Evolutionary conservation across 75 land plant genomes (phyloP), one percentile per base, ranked within the genome.

Genomic region (Picea glauca): DNA sequence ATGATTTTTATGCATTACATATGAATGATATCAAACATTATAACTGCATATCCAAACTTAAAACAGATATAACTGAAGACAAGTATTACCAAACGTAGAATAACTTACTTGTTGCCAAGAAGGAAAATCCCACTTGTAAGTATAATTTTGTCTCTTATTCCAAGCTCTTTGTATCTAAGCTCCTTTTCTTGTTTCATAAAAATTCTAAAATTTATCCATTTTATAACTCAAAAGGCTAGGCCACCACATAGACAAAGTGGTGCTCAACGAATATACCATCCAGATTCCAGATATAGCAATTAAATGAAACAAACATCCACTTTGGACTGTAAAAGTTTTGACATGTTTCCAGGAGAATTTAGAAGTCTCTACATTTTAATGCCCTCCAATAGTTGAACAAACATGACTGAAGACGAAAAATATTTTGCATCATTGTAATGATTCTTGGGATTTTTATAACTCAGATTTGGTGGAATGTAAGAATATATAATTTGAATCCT

Each of bases 81-180:
- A 77, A 18, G 30, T 38, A 1, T 5, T 54, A 58, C 30, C 61
- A 58, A 77, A 17, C 3, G 61, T 23, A 2, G 26, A 57, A 72
- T 21, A 73, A 31, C 80, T 76, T 90, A 97, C 99, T 91, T 97
- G 90, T 97, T 97, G 38, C 99, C 99, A 20, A 97, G 92, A 76
- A 97, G 91, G 73, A 97, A 97, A 14, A 95, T 98, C 9, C 99
- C 99, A 82, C 99, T 94, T 67, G 87, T 89, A 58, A 97, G 92
- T 0, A 98, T 97, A 38, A 97, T 94, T 83, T 90, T 92, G 60
- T 97, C 99, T 80, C 99, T 87, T 46, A 97, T 62, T 15, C 99
- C 99, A 81, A 97, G 88, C 65, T 97, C 99, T 87, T 91, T 97
- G 87, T 97, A 97, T 75, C 98, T 88, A 66, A 94, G 98, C 81